Conservation (phyloP, 2,329 filamentous ascomycete species). For the Paecilomyces sp. region DNA sequence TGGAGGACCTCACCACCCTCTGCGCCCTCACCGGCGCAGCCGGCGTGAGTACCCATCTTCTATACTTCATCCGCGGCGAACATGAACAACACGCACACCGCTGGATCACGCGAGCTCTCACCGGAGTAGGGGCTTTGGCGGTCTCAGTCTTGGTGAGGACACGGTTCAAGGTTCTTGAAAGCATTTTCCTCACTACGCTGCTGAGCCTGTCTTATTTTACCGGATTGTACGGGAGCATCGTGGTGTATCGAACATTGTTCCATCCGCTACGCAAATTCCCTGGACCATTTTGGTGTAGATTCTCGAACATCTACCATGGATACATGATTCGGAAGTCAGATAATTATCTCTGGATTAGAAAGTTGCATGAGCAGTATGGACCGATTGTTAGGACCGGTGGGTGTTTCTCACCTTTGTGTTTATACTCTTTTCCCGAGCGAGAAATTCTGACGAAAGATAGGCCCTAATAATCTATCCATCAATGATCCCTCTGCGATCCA, state of each 20-base stretch:
- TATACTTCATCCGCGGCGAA: not conserved
- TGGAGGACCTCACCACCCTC: not conserved
- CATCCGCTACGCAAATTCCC: slow-evolving; percentile 9
- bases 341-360: not conserved
- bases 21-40: not conserved
- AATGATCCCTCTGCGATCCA: not conserved
- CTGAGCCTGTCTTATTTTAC: slow-evolving; percentile 4
- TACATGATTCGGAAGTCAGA: not conserved
- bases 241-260: slow-evolving; percentile 9
- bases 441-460: not conserved
- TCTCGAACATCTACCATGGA: slow-evolving; percentile 7
- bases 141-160: not conserved
- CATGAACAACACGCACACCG: not conserved
- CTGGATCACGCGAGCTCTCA: not conserved
- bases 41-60: not conserved
- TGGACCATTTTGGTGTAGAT: slow-evolving; percentile 3
- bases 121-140: not conserved
- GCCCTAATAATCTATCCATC: not conserved
- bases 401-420: not conserved
- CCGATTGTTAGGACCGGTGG: not conserved
- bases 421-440: not conserved
- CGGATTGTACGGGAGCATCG: slow-evolving; percentile 8
- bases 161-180: not conserved
- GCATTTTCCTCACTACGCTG: not conserved
- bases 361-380: not conserved